Percentiles rank a stretch among this genome's conserved stretches.
phyloP scores from a whole-genome alignment of 2,329 filamentous ascomycete genomes.

The Claviceps purpurea region DNA sequence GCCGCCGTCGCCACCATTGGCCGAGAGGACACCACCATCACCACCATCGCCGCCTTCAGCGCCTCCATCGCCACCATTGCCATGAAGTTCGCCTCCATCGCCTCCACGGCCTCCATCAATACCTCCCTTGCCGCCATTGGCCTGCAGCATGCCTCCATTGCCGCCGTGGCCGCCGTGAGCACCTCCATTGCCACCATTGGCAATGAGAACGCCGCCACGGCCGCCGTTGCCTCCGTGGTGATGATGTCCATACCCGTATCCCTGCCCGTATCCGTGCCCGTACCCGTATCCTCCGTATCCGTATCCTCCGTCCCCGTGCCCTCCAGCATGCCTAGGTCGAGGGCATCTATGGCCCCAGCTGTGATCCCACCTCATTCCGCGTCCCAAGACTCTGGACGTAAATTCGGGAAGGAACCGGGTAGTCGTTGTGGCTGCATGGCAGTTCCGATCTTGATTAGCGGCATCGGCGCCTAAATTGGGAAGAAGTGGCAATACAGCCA shows the following conservation, averaged over 20 bases:
- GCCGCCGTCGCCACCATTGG: neutral
- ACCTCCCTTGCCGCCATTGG: neutral
- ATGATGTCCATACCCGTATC: no score
- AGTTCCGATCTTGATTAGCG: neutral
- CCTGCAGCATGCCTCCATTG: neutral
- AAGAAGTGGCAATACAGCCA: conserved; percentile 3
- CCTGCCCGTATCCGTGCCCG: neutral
- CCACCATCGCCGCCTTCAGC: neutral
- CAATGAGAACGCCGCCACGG: neutral
- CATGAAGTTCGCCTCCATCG: neutral
- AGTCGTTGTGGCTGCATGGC: neutral
- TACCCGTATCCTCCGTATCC: no score
- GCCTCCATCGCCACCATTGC: neutral
- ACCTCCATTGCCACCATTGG: neutral
- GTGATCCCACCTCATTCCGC: neutral
- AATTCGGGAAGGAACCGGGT: conserved; percentile 1
- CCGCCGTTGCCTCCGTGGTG: neutral
- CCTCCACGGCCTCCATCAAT: neutral
- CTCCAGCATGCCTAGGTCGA: neutral
- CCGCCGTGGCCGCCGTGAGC: neutral
- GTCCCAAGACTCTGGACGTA: neutral
- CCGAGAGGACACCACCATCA: neutral
- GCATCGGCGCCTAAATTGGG: neutral
- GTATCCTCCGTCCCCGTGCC: neutral
- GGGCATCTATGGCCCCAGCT: neutral